Evolutionary conservation across 495 filamentous ascomycete species (phyloP).

Genomic region (Penicillium robsamsonii): DNA sequence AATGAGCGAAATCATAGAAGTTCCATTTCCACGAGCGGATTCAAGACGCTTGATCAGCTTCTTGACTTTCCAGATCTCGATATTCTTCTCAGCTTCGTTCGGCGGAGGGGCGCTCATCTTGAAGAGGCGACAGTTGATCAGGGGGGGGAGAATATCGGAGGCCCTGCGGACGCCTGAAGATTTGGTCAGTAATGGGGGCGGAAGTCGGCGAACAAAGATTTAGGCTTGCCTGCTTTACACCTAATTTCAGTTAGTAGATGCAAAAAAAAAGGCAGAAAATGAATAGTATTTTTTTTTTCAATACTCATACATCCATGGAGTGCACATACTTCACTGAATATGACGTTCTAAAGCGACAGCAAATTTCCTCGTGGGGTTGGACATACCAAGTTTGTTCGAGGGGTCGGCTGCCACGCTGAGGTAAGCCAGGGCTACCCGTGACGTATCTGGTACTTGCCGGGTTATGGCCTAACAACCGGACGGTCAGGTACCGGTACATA

Average conservation of each 20-base stretch:
- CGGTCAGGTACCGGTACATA: conserved; percentile 9
- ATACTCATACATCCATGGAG: background rate
- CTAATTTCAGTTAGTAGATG: conserved; percentile 14
- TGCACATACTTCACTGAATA: conserved; percentile 26
- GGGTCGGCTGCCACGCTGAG: conserved; percentile 29
- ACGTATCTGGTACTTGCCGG: conserved; percentile 11
- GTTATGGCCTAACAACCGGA: background rate
- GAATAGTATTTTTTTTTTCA: background rate
- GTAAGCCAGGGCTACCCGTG: conserved; percentile 24
- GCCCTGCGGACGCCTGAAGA: conserved; percentile 29
- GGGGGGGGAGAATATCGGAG: conserved; percentile 24
- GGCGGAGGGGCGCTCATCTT: conserved; percentile 87
- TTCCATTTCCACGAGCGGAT: conserved; percentile 90
- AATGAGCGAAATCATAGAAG: conserved; percentile 97
- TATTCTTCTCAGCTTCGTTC: conserved; percentile 97
- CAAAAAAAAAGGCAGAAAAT: background rate
- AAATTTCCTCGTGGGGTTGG: conserved; percentile 47
- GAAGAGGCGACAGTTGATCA: conserved; percentile 44
- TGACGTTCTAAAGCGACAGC: conserved; percentile 38
- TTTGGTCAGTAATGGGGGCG: conserved; percentile 21
- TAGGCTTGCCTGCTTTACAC: conserved; percentile 15
- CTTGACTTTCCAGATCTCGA: conserved; percentile 86
- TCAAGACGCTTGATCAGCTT: conserved; percentile 96
- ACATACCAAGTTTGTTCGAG: conserved; percentile 21
- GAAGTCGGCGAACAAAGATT: conserved; percentile 21